Evolutionary conservation across 2,329 filamentous ascomycete genomes (phyloP), one percentile per base, ranked within the genome.

Genomic region (Xylariaceae sp.): DNA sequence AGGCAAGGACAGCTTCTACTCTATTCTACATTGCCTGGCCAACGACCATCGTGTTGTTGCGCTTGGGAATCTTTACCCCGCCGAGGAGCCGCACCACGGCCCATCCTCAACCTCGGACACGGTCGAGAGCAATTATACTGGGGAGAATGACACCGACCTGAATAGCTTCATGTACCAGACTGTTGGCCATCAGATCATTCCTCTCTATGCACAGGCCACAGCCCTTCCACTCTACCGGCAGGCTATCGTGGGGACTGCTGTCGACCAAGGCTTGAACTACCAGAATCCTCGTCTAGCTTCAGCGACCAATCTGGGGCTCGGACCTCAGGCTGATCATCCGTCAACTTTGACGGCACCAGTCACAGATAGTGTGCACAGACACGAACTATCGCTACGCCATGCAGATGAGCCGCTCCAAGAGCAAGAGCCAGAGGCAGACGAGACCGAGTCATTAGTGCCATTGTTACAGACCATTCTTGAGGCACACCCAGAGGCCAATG

Each of bases 141-240:
- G 17, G 52, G 48, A 31, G 53, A 57, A 6, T 45, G 68, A 65
- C 45, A 51, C 52, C 17, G 89, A 97, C 67, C 78, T 95, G 60
- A 90, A 99, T 70, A 96, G 91, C 73, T 97, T 94, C 83, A 99
- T 99, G 94, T 99, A 97, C 75, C 94, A 99, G 75, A 99, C 94
- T 3, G 89, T 96, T 52, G 94, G 94, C 11, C 90, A 97, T 69
- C 79, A 83, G 50, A 75, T 96, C 15, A 86, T 97, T 49, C 90
- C 91, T 2, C 78, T 96, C 14, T 97, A 96, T 66, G 84, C 85
- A 52, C 69, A 80, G 42, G 90, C 89, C 32, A 83, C 96, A 1
- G 83, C 78, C 0, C 76, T 97, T 32, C 92, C 92, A 19, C 76
- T 99, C 2, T 96, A 94, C 69, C 85, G 94, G 17, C 81, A 85